A percentile compares a stretch with the other conserved stretches of the same genome.
These are phyloP conservation scores for Andrographis paniculata DNA, from an alignment of 305 asterid species.

Conservation along the genomic window DNA sequence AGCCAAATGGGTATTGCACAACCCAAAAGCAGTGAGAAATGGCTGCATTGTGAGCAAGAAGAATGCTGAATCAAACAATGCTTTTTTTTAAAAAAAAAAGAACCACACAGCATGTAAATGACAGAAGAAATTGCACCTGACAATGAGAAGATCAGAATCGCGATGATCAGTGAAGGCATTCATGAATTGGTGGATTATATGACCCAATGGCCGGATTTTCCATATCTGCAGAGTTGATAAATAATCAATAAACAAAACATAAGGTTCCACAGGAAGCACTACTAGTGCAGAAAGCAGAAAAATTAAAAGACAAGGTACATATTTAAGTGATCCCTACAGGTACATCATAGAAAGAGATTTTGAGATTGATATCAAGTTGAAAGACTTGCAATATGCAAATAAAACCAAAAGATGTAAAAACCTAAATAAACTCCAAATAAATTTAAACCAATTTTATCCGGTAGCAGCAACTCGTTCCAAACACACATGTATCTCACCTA, in stretches of 20 bases:
- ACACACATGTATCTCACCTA: background rate
- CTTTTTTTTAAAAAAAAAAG: no score
- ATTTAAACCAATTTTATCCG: background rate
- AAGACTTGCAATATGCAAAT: no score
- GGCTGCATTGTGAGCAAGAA: slow-evolving; percentile 40
- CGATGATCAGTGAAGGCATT: slow-evolving; percentile 98
- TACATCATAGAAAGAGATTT: slow-evolving; percentile 5
- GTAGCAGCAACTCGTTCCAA: background rate
- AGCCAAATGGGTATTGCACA: slow-evolving; percentile 98
- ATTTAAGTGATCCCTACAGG: no score
- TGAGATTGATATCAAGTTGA: background rate
- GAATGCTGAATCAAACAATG: slow-evolving; percentile 7
- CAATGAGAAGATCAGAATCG: slow-evolving; percentile 91
- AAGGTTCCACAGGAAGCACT: no score
- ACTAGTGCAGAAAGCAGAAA: no score
- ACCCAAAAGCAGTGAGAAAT: slow-evolving; percentile 87
- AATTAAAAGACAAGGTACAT: no score
- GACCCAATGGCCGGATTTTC: slow-evolving; percentile 94
- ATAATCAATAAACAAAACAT: no score
- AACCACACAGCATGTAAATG: slow-evolving; percentile 8
- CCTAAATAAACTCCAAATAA: slow-evolving; percentile 4
- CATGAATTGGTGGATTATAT: slow-evolving; percentile 85
- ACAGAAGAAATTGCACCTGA: slow-evolving; percentile 45
- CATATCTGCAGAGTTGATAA: slow-evolving; percentile 55
- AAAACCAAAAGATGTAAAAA: slow-evolving; percentile 5